Evolutionary conservation across 1,139 yeast species (phyloP), one percentile per base, ranked within the genome.

Genomic region (Candida tropicalis): DNA sequence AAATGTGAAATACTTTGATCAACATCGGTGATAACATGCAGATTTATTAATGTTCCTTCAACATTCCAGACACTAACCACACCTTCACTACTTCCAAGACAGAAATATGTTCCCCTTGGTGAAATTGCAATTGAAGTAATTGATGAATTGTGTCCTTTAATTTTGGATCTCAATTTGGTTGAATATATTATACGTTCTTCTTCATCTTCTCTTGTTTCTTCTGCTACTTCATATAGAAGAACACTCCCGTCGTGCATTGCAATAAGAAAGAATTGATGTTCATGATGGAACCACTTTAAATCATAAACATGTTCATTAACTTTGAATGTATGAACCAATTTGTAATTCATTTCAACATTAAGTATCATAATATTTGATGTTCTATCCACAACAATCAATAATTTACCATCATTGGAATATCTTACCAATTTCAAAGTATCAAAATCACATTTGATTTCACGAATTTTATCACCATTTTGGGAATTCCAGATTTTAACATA

Each of bases 11-110:
- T 64, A 1, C 81, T 69, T 53, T 77, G 79, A 56, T 82, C 84
- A 3, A 79, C 62, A 38, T 65, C 68, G 24, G 74, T 60, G 12
- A 82, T 63, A 0, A 79, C 75, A 28, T 61, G 59, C 16, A 60
- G 53, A 42, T 81, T 73, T 22, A 74, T 63, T 64, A 84, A 64
- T 15, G 74, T 69, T 5, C 28, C 39, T 2, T 60, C 48, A 6
- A 79, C 59, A 35, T 71, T 69, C 88, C 90, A 86, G 10, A 82
- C 42, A 18, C 83, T 73, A n/a, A 84, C 75, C 24, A 81, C 73
- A 5, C 93, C 93, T 54, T 86, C 93, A 41, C 77, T 75, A n/a
- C 86, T 73, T 0, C 89, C 93, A 3, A 76, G 76, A 1, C 79
- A 76, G 10, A 85, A 52, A 51, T 63, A 77, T 17, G 64, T 56